Conservation (phyloP, 805 yeast species). For the Wickerhamiella hasegawae region DNA sequence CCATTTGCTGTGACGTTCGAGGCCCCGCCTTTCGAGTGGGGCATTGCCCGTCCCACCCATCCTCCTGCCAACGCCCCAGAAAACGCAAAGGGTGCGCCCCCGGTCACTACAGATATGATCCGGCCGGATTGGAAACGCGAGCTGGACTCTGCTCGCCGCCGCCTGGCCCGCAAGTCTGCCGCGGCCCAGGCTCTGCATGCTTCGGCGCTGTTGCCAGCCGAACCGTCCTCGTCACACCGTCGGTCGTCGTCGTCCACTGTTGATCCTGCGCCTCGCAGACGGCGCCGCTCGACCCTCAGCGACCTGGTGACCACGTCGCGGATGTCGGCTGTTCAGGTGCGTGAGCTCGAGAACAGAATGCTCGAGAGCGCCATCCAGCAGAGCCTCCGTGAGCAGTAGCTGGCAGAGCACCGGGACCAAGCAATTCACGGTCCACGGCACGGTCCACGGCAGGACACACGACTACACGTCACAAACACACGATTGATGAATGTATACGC, state of each 20-base stretch:
- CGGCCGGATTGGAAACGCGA: constrained; percentile 88
- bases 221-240: not conserved
- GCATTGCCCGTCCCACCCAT: constrained; percentile 11
- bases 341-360: constrained; percentile 15
- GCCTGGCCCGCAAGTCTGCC: constrained; percentile 74
- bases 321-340: constrained; percentile 10
- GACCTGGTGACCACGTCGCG: constrained; percentile 8
- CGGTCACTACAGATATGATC: constrained; percentile 63
- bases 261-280: not conserved
- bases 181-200: constrained; percentile 92
- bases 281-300: constrained; percentile 3
- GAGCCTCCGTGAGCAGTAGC: constrained; percentile 8
- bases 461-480: too few species aligned
- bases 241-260: not conserved
- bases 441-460: too few species aligned
- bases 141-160: constrained; percentile 53
- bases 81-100: constrained; percentile 3
- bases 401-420: too few species aligned
- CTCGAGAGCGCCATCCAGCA: constrained; percentile 15
- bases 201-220: constrained; percentile 44
- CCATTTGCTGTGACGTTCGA: constrained; percentile 72
- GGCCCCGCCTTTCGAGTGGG: constrained; percentile 44
- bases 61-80: constrained; percentile 8
- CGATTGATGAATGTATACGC: too few species aligned
- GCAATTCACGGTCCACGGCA: too few species aligned